Evolutionary conservation across 2,329 filamentous ascomycete species (phyloP).

Genomic region (Colletotrichum sansevieriae): DNA sequence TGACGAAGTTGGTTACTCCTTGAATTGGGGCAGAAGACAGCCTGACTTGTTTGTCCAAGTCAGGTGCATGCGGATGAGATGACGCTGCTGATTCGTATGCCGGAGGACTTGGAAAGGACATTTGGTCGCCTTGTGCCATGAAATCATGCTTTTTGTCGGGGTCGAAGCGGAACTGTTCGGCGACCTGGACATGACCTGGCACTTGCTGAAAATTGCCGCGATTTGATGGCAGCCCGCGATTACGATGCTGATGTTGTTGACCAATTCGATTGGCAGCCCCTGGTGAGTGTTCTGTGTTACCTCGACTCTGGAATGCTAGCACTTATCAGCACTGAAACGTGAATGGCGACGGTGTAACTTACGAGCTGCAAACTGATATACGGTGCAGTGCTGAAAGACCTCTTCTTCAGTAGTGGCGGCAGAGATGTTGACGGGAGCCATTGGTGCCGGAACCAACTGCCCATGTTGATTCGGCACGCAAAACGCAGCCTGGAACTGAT

Average conservation of each 20-base stretch:
- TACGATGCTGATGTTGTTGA: constrained; percentile 10
- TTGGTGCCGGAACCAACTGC: constrained; percentile 30
- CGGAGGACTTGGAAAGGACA: constrained; percentile 27
- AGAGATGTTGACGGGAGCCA: constrained; percentile 33
- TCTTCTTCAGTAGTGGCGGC: constrained; percentile 35
- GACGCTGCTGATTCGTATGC: constrained; percentile 15
- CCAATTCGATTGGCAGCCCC: not conserved
- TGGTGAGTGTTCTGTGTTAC: not conserved
- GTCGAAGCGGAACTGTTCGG: not conserved
- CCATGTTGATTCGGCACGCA: constrained; percentile 32
- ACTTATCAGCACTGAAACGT: constrained; percentile 1
- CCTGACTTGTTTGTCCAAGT: not conserved
- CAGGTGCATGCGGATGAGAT: not conserved
- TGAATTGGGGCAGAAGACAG: constrained; percentile 1
- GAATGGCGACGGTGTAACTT: not conserved
- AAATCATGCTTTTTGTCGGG: constrained; percentile 11
- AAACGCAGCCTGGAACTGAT: constrained; percentile 36
- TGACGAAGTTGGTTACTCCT: constrained; percentile 4
- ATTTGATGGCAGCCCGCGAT: not conserved
- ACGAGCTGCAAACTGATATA: constrained; percentile 34
- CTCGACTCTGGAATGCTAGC: constrained; percentile 33
- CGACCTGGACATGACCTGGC: not conserved
- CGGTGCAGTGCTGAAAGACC: constrained; percentile 37
- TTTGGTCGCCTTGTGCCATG: not conserved
- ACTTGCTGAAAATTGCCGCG: constrained; percentile 8